A percentile compares a stretch with the other conserved stretches of the same genome.
These are phyloP conservation scores for Nepenthes mirabilis DNA, from an alignment of 148 eudicot species.

Conservation along the genomic window DNA sequence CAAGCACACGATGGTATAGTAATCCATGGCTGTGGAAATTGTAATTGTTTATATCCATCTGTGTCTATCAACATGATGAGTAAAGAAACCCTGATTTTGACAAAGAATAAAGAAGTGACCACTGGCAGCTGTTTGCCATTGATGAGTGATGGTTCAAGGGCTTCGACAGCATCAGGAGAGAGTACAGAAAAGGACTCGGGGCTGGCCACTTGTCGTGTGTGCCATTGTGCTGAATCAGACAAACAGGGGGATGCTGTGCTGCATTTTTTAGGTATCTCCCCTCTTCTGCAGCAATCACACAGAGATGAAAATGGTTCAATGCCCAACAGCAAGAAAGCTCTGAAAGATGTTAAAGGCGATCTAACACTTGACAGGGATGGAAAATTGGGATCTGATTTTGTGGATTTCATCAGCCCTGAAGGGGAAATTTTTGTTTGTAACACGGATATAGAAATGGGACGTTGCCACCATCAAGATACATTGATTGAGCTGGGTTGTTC, in stretches of 20 bases:
- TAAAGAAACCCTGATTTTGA: conserved; percentile 20
- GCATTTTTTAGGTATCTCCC: conserved; percentile 52
- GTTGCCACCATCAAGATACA: conserved; percentile 27
- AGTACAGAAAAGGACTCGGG: conserved; percentile 51
- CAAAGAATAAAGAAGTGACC: conserved; percentile 12
- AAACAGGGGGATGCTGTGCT: conserved; percentile 58
- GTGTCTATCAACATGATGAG: conserved; percentile 26
- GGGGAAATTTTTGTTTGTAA: conserved; percentile 83
- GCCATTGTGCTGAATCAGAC: conserved; percentile 82
- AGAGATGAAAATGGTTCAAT: conserved; percentile 16
- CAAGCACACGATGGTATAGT: too few species aligned
- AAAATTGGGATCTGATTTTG: conserved; percentile 21
- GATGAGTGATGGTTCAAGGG: conserved; percentile 29
- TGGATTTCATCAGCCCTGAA: conserved; percentile 69
- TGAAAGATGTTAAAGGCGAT: conserved; percentile 22
- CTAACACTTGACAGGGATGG: conserved; percentile 17
- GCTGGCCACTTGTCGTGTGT: conserved; percentile 72
- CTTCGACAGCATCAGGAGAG: conserved; percentile 29
- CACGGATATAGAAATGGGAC: conserved; percentile 64
- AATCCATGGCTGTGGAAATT: too few species aligned
- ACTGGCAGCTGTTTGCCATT: conserved; percentile 25
- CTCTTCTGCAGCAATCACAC: conserved; percentile 20
- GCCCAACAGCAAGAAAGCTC: conserved; percentile 19
- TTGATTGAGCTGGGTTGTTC: conserved; percentile 79
- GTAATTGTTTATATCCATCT: too few species aligned